phyloP scores from a whole-genome alignment of 495 filamentous ascomycete species.

The Podospora anserina region DNA sequence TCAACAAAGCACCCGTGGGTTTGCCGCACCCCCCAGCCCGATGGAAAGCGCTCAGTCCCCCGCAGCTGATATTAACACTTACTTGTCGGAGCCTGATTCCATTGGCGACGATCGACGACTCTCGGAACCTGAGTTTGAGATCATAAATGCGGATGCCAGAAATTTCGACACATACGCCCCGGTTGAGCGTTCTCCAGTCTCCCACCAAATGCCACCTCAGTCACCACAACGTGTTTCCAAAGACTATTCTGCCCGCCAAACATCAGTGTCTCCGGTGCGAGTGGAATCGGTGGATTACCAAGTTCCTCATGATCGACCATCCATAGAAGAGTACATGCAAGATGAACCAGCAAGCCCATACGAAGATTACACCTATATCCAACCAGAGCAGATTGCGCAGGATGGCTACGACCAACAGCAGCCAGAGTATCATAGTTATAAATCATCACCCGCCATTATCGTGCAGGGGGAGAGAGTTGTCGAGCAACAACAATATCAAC shows the following conservation, averaged over 20 bases:
- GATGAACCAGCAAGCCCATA: not conserved
- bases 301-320: not conserved
- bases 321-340: not conserved
- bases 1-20: not conserved
- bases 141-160: not conserved
- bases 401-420: not conserved
- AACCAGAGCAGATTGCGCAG: not conserved
- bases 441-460: not conserved
- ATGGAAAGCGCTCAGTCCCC: not conserved
- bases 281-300: not conserved
- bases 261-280: not conserved
- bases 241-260: not conserved
- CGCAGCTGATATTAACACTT: not conserved
- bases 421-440: not conserved
- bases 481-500: not conserved
- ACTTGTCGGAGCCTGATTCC: not conserved
- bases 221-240: not conserved
- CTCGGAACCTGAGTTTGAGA: not conserved
- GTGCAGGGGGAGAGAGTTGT: not conserved
- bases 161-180: not conserved
- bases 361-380: not conserved
- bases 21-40: not conserved
- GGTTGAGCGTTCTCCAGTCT: not conserved
- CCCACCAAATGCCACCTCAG: not conserved
- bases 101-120: not conserved